These are phyloP conservation scores for Catunica adiposa DNA, from an alignment of 2,329 filamentous ascomycete species.

Conservation along the genomic window DNA sequence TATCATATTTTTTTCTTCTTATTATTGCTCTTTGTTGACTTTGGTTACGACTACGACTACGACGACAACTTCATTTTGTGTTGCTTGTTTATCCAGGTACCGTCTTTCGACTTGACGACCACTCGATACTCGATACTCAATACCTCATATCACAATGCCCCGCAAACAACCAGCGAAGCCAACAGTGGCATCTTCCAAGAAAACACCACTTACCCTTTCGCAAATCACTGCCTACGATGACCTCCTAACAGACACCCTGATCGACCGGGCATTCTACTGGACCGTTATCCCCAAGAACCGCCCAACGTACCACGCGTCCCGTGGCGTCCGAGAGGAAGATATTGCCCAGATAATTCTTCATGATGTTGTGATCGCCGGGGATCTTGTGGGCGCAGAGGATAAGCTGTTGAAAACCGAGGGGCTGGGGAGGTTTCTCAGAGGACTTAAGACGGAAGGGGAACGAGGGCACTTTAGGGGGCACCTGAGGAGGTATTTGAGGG, in stretches of 20 bases:
- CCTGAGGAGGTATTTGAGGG: conserved; percentile 75
- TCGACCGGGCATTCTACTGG: conserved; percentile 98
- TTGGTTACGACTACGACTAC: no score
- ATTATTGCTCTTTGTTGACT: no score
- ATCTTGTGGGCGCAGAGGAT: conserved; percentile 52
- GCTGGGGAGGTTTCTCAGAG: conserved; percentile 51
- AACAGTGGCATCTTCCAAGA: conserved; percentile 27
- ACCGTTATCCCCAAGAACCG: conserved; percentile 90
- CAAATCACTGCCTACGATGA: conserved; percentile 91
- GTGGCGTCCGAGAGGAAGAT: conserved; percentile 54
- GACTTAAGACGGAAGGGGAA: conserved; percentile 58
- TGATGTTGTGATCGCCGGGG: conserved; percentile 57
- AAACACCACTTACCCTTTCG: conserved; percentile 62
- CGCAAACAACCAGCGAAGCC: conserved; percentile 1
- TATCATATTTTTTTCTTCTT: no score
- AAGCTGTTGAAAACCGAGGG: conserved; percentile 57
- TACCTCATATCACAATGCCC: conserved; percentile 4
- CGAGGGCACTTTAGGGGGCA: conserved; percentile 76
- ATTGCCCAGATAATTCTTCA: conserved; percentile 44
- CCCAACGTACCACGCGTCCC: conserved; percentile 66
- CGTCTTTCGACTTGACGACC: not conserved
- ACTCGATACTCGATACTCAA: not conserved
- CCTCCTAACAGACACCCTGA: conserved; percentile 80
- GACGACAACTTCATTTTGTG: no score
- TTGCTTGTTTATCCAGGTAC: no score